Evolutionary conservation across 2,329 filamentous ascomycete species (phyloP).

Genomic region (Beauveria sp.): DNA sequence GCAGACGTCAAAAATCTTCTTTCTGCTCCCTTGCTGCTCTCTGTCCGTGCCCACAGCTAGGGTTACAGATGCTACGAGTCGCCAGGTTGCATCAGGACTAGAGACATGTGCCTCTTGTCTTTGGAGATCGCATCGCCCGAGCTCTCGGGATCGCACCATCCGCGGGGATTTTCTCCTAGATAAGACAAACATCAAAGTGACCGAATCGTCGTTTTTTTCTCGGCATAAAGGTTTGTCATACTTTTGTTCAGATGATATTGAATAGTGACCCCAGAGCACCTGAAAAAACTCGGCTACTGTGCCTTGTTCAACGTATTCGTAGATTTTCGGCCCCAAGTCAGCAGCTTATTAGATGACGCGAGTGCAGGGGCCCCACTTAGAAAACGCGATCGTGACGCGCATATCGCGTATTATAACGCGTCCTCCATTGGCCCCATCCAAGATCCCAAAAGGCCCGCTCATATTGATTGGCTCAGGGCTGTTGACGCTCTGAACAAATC

Average conservation of each 20-base stretch:
- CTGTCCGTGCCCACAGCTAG: conserved; percentile 5
- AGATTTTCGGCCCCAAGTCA: background rate
- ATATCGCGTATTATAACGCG: conserved; percentile 5
- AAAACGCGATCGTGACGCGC: conserved; percentile 8
- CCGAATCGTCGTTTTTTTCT: background rate
- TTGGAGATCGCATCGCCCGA: background rate
- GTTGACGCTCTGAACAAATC: background rate
- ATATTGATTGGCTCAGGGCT: background rate
- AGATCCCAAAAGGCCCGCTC: background rate
- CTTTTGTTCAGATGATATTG: no score
- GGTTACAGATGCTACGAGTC: background rate
- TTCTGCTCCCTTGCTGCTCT: background rate
- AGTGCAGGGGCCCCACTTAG: background rate
- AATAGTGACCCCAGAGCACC: background rate
- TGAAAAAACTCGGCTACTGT: background rate
- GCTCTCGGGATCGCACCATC: background rate
- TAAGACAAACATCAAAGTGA: background rate
- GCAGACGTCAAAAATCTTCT: background rate
- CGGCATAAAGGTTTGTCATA: background rate
- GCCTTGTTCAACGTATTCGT: background rate
- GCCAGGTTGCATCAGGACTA: conserved; percentile 4
- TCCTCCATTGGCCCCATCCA: background rate
- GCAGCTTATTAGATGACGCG: background rate
- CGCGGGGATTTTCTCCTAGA: background rate
- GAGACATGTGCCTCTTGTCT: background rate